Percentiles rank a stretch among this genome's conserved stretches.
Evolutionary conservation across 352 stramenopile species (phyloP).

Genomic region (Globisporangium solare): DNA sequence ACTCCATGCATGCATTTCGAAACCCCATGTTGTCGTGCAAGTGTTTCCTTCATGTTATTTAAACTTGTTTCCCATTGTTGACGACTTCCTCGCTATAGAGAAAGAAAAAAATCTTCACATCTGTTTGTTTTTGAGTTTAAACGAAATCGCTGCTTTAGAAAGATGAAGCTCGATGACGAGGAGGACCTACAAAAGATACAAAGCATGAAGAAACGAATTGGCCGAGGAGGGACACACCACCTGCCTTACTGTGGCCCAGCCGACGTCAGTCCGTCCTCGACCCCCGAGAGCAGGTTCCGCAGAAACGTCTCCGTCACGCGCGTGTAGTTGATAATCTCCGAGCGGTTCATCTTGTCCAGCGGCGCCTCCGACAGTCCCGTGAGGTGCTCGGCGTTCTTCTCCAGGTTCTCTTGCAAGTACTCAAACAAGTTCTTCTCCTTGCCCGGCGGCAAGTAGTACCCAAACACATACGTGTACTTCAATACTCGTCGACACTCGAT

Average conservation of each 20-base stretch:
- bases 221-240: neutral
- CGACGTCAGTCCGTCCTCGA: conserved; percentile 87
- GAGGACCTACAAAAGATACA: too few relatives aligned
- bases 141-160: too few relatives aligned
- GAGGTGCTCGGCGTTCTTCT: conserved; percentile 92
- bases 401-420: conserved; percentile 92
- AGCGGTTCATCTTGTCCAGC: conserved; percentile 91
- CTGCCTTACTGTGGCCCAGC: conserved; percentile 16
- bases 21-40: too few relatives aligned
- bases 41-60: too few relatives aligned
- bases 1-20: too few relatives aligned
- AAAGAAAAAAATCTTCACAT: too few relatives aligned
- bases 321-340: conserved; percentile 94
- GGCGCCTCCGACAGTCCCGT: conserved; percentile 88
- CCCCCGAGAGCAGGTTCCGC: conserved; percentile 85
- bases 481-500: conserved; percentile 98
- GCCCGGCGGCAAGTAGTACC: conserved; percentile 89
- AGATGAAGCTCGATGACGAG: too few relatives aligned
- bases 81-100: too few relatives aligned
- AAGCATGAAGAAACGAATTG: neutral
- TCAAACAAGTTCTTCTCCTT: conserved; percentile 94
- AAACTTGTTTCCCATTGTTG: too few relatives aligned
- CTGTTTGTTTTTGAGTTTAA: too few relatives aligned
- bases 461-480: conserved; percentile 98
- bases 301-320: conserved; percentile 92